Base-by-base conservation (phyloP, 2,329 filamentous ascomycete genomes). In the Trichophyton equinum region DNA sequence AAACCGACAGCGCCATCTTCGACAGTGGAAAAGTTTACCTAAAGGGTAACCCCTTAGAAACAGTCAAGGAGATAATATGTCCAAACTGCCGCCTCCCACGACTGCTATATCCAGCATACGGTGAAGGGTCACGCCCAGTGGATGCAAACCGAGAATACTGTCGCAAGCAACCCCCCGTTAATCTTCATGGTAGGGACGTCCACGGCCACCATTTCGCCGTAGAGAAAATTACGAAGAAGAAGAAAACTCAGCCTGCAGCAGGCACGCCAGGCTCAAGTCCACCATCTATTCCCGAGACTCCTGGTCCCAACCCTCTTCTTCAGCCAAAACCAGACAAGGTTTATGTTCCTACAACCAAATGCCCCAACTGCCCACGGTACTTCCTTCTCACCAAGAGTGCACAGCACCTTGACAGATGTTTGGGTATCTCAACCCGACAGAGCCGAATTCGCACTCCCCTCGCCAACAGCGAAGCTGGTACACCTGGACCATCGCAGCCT, bases 361-460 rank as follows among this genome's bases (percentile, higher is more conserved):
- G 82, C 69, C 82, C 81, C 8, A 80, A 79, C 64, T 85, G 82
- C 68, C 83, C 83, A 64, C 77, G 82, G 33, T 83, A 82, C 68
- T 73, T 84, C 65, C 78, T 83, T 62, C 82, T 84, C 65, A 84
- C 80, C 27, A 76, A 82, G 56, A 82, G 84, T 58, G 81, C 82
- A 15, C 81, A 83, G 67, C 82, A 85, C 68, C 68, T 85, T 60
- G 82, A 85, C 65, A 81, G 83, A 63, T 85, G 82, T 64, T 74
- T 85, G 65, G 81, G 81, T 25, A 77, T 83, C 30, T 79, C 77
- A 20, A 82, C 82, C 1, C 73, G 82, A 11, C 77, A 78, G 64
- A 65, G 75, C 67, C 68, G 78, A 66, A 69, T 78, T 69, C 71
- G 78, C 70, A 67, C 74, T 7, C 65, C 74, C 9, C 68, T 66